Conservation (phyloP, 225 moss, liverwort and hornwort genomes). For the Straminergon stramineum region DNA sequence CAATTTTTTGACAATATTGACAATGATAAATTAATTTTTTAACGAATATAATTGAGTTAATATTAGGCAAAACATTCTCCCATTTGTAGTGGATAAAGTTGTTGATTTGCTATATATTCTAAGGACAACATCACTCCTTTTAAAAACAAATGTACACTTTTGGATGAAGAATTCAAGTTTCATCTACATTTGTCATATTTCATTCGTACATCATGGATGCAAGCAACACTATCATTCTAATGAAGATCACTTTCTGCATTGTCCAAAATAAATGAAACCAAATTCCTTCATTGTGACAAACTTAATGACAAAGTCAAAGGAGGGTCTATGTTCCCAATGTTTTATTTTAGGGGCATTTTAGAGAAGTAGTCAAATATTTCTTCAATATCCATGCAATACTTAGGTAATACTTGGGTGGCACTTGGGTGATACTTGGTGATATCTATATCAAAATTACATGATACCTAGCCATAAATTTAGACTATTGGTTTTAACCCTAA, state of each 20-base stretch:
- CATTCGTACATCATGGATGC: neutral
- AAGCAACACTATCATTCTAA: neutral
- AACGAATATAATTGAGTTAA: neutral
- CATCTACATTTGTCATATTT: accelerated
- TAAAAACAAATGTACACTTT: no score
- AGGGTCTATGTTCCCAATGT: no score
- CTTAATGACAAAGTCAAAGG: accelerated
- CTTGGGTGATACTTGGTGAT: neutral
- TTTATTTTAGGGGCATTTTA: no score
- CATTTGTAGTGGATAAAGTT: neutral
- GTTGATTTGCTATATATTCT: no score
- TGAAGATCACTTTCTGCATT: accelerated
- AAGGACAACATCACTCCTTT: neutral
- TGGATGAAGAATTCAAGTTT: neutral
- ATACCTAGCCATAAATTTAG: no score
- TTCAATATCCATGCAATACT: no score
- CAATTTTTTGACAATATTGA: no score
- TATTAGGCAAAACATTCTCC: neutral
- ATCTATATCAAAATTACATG: no score
- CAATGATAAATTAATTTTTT: no score
- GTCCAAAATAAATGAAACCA: neutral
- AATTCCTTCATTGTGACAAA: accelerated
- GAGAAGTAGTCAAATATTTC: neutral
- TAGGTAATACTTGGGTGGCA: no score
- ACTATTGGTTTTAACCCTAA: no score